Base-by-base conservation (phyloP, 169 alveolate genomes). In the Theileria luwenshuni region DNA sequence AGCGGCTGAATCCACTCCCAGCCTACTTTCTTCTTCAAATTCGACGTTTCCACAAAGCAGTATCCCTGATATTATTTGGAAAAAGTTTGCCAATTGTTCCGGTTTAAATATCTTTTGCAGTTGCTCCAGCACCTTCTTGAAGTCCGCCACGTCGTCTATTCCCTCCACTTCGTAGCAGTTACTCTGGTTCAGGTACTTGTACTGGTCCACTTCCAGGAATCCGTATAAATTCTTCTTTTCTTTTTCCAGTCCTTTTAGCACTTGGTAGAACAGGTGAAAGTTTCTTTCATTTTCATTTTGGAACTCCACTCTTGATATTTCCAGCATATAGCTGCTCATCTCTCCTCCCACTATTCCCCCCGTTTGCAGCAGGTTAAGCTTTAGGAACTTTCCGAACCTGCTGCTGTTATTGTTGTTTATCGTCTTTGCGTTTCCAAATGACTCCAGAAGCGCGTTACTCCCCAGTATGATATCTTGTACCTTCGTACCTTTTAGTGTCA, bases 351-450 rank as follows among this genome's bases (percentile, higher is more conserved):
- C 76, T 63, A 94, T 83, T 21, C 94, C 92, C 10, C 97, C 97
- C 35, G 80, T 89, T 17, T 84, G 91, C 41, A 95, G 95, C 73
- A 96, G 92, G 83, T 91, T 94, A 45, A 97, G 90, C 76, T 95
- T 94, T 30, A 97, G 95, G 76, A 96, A 95, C 87, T 97, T 96
- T 8, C 99, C 99, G 86, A 98, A 97, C 61, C 99, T 92, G 73
- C 98, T 91, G 28, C 98, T 92, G 90, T 98, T 98, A 87, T 96
- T 96, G 87, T 98, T 98, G 75, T 97, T 93, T 30, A 96, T 85
- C 17, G 99, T 97, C 84, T 96, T 95, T 0, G 99, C 99, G 91
- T 98, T 98, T 38, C 99, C 99, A 75, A 98, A 97, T 41, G 99
- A 97, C 86, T 97, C 99, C 76, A 97, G 87, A 13, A 98, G 83